These are phyloP conservation scores for Musa itinerans DNA, from an alignment of 176 grass and related monocot genomes.

Conservation along the genomic window DNA sequence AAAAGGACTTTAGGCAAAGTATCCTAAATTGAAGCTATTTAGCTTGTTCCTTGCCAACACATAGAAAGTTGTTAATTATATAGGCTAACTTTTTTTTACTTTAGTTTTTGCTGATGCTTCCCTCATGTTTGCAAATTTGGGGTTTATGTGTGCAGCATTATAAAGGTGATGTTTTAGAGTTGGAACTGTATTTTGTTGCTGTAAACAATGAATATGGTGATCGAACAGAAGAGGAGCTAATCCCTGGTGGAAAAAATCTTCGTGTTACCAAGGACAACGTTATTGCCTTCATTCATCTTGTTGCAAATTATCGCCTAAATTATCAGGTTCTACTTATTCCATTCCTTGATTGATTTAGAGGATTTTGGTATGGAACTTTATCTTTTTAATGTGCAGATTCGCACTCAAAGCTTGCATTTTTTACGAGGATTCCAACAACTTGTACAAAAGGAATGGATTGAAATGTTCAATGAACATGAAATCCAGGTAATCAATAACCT, in stretches of 20 bases:
- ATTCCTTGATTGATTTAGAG: neutral
- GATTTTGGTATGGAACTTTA: constrained; percentile 9
- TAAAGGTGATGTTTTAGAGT: constrained; percentile 62
- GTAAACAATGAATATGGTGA: constrained; percentile 98
- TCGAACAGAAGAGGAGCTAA: constrained; percentile 85
- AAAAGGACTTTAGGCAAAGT: neutral
- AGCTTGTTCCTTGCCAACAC: neutral
- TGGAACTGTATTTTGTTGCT: constrained; percentile 97
- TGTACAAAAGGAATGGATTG: constrained; percentile 88
- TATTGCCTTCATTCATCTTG: constrained; percentile 95
- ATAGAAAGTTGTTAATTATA: neutral
- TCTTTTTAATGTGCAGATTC: constrained; percentile 51
- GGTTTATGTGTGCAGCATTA: constrained; percentile 48
- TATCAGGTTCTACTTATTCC: constrained; percentile 50
- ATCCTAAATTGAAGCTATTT: neutral
- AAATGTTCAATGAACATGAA: constrained; percentile 99
- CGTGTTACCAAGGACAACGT: constrained; percentile 93
- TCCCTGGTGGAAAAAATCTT: constrained; percentile 69
- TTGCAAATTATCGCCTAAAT: constrained; percentile 86
- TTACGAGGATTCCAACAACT: constrained; percentile 94
- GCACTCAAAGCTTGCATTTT: constrained; percentile 79
- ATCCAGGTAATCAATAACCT: constrained; percentile 52
- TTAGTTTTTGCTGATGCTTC: constrained; percentile 1
- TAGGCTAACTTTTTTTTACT: neutral
- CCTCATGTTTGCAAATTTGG: neutral